Evolutionary conservation across 495 filamentous ascomycete genomes (phyloP), one percentile per base, ranked within the genome.

Genomic region (Talaromyces nanjingensis): DNA sequence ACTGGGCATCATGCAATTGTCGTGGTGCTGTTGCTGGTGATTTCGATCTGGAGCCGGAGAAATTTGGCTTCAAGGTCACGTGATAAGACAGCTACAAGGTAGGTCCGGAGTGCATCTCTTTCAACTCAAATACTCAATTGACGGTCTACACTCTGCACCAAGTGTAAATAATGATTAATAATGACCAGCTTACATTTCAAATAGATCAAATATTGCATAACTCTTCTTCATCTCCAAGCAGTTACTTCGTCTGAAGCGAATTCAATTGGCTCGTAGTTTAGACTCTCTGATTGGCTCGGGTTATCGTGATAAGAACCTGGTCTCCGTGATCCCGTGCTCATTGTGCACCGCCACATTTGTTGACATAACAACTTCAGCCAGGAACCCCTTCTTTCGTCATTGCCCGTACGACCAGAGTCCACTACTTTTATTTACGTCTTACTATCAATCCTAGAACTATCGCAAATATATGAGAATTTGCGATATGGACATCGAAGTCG

Each of bases 251-350:
- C 37, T 5, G 37, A 42, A 42, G 11, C 16, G 12, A 4, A 39
- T 39, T 49, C 18, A 18, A 45, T 49, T 49, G 45, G n/a, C n/a
- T 14, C 0, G 45, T 9, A 2, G 5, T 0, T 45, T 18, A n/a
- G 18, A 20, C 7, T 22, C 6, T 31, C n/a, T 37, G 56, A 59
- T 59, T 59, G 56, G 56, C 31, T 29, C 16, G 56, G 31, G 56
- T 37, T 59, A 59, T 59, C 56, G 56, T 59, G 56, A 59, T 59
- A 59, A 59, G 56, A 37, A 18, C 56, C 37, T 42, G 37, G 37
- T 14, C 12, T 42, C 6, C 24, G 18, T 27, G 54, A 27, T 33
- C 54, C 54, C 56, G 56, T 59, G 56, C 53, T 56, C 53, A 4
- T 6, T 16, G 49, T 59, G 56, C 56, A 59, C 56, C 56, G 56